Evolutionary conservation across 2,329 filamentous ascomycete genomes (phyloP), one percentile per base, ranked within the genome.

Genomic region (Colletotrichum sp.): DNA sequence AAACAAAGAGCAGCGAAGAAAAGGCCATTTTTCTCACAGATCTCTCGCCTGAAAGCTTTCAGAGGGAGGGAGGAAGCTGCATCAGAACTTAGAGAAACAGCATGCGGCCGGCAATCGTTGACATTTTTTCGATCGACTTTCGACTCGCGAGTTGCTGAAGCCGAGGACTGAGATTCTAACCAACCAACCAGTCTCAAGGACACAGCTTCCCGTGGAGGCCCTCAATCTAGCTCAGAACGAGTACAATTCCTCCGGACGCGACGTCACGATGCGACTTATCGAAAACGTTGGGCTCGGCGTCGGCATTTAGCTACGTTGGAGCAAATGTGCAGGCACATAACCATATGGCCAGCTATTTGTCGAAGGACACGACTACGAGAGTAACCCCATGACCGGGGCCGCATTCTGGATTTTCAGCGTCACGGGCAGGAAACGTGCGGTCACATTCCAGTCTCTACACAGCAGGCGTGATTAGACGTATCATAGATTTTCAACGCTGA

Each of bases 111-210:
- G 4, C 4, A 4, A 18, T 16, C 16, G 18, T 16, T 8, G 15
- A 0, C 15, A 4, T 18, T 0, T 10, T 38, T 10, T n/a, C 18
- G 38, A 43, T n/a, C 38, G 5, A 12, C 38, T 43, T 10, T 1
- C n/a, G n/a, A 48, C n/a, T 6, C 5, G 38, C 18, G 10, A 10
- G 43, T 48, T 7, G 43, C 43, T 10, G 9, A 48, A 48, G 43
- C n/a, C 2, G n/a, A 21, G 18, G 0, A 7, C 3, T 1, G 43
- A 7, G n/a, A 13, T 48, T 4, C 3, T 1, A 13, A 48, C 10
- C 10, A 21, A n/a, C n/a, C n/a, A n/a, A 8, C 18, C 43, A 8
- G n/a, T 13, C 10, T 48, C 9, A 2, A 48, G 7, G 18, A 21
- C 2, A 2, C 10, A 48, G 18, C 38, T 21, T 12, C 3, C 3